Percentiles rank a stretch among this genome's conserved stretches.
Conservation (phyloP, 352 stramenopile species). For the Phytophthora multivora region DNA sequence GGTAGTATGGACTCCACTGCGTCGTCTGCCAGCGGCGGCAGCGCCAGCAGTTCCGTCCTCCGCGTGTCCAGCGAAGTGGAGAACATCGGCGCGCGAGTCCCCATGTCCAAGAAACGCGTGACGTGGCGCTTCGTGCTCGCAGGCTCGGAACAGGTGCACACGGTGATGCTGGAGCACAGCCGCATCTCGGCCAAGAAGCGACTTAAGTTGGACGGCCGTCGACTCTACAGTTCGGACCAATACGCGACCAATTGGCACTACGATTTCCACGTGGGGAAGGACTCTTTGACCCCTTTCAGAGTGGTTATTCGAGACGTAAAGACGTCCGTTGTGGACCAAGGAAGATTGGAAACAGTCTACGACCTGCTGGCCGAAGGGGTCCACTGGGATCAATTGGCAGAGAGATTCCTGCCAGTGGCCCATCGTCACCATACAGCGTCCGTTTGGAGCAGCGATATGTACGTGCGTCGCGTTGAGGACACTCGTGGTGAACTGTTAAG, state of each 20-base stretch:
- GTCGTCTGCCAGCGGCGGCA: slow-evolving; percentile 23
- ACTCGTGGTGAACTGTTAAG: slow-evolving; percentile 47
- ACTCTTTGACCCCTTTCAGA: slow-evolving; percentile 48
- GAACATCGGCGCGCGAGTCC: slow-evolving; percentile 82
- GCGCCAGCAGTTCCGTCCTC: slow-evolving; percentile 46
- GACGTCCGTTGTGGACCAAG: slow-evolving; percentile 70
- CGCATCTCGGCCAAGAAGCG: slow-evolving; percentile 85
- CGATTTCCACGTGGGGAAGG: slow-evolving; percentile 65
- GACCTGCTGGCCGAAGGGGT: slow-evolving; percentile 67
- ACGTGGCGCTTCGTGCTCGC: slow-evolving; percentile 86
- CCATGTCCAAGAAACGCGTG: slow-evolving; percentile 85
- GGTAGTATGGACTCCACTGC: slow-evolving; percentile 39
- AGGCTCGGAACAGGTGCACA: slow-evolving; percentile 79
- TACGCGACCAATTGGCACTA: slow-evolving; percentile 79
- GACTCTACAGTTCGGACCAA: slow-evolving; percentile 72
- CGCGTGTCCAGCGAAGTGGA: slow-evolving; percentile 76
- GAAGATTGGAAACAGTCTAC: slow-evolving; percentile 73
- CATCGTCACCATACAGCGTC: slow-evolving; percentile 38
- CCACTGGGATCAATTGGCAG: slow-evolving; percentile 67
- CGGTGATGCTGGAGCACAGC: slow-evolving; percentile 85
- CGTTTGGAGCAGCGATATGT: slow-evolving; percentile 83
- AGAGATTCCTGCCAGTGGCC: slow-evolving; percentile 48
- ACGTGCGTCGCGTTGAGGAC: slow-evolving; percentile 72
- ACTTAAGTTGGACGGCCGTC: slow-evolving; percentile 77
- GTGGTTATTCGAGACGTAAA: slow-evolving; percentile 81